Evolutionary conservation across 148 eudicot species (phyloP), one percentile per base, ranked within the genome.

Genomic region (Talinum fruticosum): DNA sequence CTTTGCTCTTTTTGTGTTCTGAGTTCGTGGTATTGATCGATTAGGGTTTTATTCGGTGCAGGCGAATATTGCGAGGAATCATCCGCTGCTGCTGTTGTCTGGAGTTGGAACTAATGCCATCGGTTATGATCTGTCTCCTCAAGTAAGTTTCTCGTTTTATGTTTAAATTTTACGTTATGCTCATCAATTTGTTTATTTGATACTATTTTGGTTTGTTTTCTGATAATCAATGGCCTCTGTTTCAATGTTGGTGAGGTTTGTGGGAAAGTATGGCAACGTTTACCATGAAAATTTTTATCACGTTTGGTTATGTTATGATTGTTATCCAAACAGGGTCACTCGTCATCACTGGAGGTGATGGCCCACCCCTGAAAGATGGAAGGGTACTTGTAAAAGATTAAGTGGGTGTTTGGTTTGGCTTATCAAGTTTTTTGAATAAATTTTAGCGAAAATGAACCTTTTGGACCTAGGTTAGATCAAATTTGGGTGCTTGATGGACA

Each of bases 81-180:
- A 96, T 78, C 99, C 98, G 21, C 85, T 96, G 82, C 69, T 96
- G 88, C 77, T 96, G 79, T 80, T 96, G 80, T 96, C 99, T 0
- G 99, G 99, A 5, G 98, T 96, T 61, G 99, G 93, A 33, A 91
- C 99, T 15, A 96, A 96, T 85, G 98, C 98, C 35, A 87, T 96
- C 78, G 90, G 88, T 41, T 86, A 81, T 77, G 87, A 82, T 86
- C 87, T 86, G n/a, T 82, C 86, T 70, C 88, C 86, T 47, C 85
- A 79, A 57, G 84, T 82, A 26, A 69, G 81, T 73, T 53, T 6
- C 37, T 21, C 15, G 35, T 35, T 18, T 59, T 24, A 8, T 28
- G 26, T 47, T 36, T 28, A 4, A 53, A 66, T 45, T 38, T 26
- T 36, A 19, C 18, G 37, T 37, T 67, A 21, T 30, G 36, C 49